Conservation (phyloP, 2,329 filamentous ascomycete genomes). For the Aspergillus unguis region DNA sequence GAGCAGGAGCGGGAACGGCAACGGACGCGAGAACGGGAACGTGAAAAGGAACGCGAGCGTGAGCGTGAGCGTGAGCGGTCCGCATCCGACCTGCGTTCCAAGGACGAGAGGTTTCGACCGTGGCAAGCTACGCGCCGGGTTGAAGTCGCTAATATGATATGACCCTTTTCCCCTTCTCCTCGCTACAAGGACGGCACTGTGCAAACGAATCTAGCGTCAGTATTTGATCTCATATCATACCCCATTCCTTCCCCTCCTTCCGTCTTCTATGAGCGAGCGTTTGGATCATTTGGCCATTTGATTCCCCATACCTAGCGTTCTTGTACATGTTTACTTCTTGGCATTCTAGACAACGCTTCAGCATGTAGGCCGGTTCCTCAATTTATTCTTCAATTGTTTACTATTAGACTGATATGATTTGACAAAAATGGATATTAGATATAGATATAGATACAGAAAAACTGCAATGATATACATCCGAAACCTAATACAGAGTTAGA, state of each 20-base stretch:
- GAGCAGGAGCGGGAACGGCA: constrained; percentile 5
- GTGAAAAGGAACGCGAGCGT: constrained; percentile 12
- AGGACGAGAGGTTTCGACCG: constrained; percentile 24
- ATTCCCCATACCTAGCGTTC: constrained; percentile 6
- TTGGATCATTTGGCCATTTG: not conserved
- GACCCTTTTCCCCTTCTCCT: constrained; percentile 1
- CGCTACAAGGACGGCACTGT: too few relatives aligned
- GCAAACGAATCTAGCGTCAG: too few relatives aligned
- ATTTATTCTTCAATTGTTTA: not conserved
- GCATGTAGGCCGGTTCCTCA: not conserved
- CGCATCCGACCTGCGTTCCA: constrained; percentile 9
- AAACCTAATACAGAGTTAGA: too few relatives aligned
- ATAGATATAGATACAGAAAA: not conserved
- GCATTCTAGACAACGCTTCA: not conserved
- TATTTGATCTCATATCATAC: not conserved
- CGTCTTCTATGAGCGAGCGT: not conserved
- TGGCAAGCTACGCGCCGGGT: constrained; percentile 27
- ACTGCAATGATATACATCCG: not conserved
- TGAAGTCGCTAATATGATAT: constrained; percentile 32
- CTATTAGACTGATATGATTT: not conserved
- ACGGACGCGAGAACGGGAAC: not conserved
- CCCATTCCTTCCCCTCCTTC: not conserved
- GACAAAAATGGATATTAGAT: not conserved
- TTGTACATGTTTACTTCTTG: constrained; percentile 1
- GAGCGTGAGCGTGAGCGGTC: constrained; percentile 8